Evolutionary conservation across 2,329 filamentous ascomycete genomes (phyloP), one percentile per base, ranked within the genome.

Genomic region (Cytospora mali): DNA sequence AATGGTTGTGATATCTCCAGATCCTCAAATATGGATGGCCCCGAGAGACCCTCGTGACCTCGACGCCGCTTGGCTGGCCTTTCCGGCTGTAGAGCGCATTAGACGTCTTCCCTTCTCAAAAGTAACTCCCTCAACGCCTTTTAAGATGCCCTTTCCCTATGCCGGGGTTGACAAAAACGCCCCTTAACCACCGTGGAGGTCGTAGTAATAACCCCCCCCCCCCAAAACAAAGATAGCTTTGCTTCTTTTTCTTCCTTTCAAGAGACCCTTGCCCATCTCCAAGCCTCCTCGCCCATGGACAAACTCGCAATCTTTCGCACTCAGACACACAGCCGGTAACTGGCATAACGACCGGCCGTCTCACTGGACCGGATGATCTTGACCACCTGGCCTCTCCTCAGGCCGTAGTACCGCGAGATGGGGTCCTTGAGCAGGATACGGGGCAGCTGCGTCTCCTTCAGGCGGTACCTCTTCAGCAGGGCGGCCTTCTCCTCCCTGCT

Each of bases 281-380:
- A 25, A 64, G 9, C 31, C 31, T 13, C 6, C 42, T 21, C 42
- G n/a, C n/a, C 14, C 5, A 13, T n/a, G 4, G 25, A 18, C 61
- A 59, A 48, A 57, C 58, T 62, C 33, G 21, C 31, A 28, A 10
- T 18, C 46, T 55, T 18, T 6, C 13, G 33, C 25, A 27, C 55
- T 78, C 76, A 89, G 69, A 88, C 86, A 68, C 85, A 88, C 61
- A 88, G 73, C 70, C 94, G 83, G 78, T 99, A 99, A 85, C 92
- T 97, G 55, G 95, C 95, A 78, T 99, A 99, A 58, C 95, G 85
- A 66, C 95, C 95, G 16, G 95, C 95, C 61, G 95, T 99, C 82
- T 98, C 95, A 73, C 89, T 93, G 76, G 90, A 93, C 68, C 95
- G 84, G 71, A 99, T 97, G 71, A 99, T 99, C 86, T 99, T 99